Conservation (phyloP, 169 alveolate species). For the Theileria annulata region DNA sequence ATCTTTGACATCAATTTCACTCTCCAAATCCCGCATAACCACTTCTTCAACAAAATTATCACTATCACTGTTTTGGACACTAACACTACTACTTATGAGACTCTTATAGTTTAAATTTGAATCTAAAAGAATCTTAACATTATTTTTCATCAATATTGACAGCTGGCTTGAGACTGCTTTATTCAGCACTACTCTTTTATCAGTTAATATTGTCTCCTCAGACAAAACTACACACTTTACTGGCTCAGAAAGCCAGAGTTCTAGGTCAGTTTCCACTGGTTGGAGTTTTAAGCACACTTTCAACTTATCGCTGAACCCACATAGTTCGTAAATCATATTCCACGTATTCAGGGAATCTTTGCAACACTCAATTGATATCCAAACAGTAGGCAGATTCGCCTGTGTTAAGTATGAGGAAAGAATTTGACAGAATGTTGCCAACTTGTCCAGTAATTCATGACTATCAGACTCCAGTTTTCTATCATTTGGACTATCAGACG, state of each 20-base stretch:
- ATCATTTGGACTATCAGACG: too few species aligned
- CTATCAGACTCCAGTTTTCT: not conserved
- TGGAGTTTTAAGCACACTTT: slow-evolving; percentile 38
- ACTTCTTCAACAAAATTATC: slow-evolving; percentile 26
- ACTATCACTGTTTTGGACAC: not conserved
- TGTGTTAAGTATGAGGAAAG: slow-evolving; percentile 33
- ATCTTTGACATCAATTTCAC: slow-evolving; percentile 34
- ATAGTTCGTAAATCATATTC: slow-evolving; percentile 54
- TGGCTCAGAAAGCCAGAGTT: slow-evolving; percentile 60
- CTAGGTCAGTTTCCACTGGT: slow-evolving; percentile 24
- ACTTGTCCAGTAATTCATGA: slow-evolving; percentile 15
- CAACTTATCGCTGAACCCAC: slow-evolving; percentile 34
- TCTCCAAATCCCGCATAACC: slow-evolving; percentile 15
- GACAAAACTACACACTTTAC: slow-evolving; percentile 36
- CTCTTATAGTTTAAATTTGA: slow-evolving; percentile 31
- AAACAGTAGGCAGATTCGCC: slow-evolving; percentile 50
- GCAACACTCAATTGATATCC: slow-evolving; percentile 28
- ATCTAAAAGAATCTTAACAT: slow-evolving; percentile 38
- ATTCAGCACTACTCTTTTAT: slow-evolving; percentile 5
- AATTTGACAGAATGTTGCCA: slow-evolving; percentile 40
- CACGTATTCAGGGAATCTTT: slow-evolving; percentile 51
- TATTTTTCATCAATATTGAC: slow-evolving; percentile 6
- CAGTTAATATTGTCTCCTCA: slow-evolving; percentile 15
- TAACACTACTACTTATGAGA: slow-evolving; percentile 16
- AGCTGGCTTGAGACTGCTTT: slow-evolving; percentile 6